These are phyloP conservation scores for Apophysomyces sp. DNA, from an alignment of 371 early-diverging fungal species.

Conservation along the genomic window DNA sequence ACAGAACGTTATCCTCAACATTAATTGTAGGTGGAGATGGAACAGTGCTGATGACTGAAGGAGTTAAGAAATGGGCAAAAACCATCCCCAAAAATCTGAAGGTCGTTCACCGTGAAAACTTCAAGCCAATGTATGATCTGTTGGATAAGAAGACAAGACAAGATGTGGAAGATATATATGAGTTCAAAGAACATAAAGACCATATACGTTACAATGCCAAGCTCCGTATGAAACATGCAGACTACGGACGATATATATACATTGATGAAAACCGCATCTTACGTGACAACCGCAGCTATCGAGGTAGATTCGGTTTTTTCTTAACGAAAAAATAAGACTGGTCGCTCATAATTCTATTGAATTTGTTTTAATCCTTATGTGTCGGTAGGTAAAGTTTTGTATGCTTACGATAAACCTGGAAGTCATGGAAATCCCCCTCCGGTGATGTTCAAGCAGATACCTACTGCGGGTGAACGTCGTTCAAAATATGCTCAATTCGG, in stretches of 20 bases:
- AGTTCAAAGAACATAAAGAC: not conserved
- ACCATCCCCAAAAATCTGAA: not conserved
- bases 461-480: not conserved
- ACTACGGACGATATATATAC: not conserved
- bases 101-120: not conserved
- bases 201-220: not conserved
- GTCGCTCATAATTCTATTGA: too few relatives aligned
- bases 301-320: too few relatives aligned
- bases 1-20: not conserved
- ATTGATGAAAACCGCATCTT: not conserved
- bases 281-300: not conserved
- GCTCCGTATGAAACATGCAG: not conserved
- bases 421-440: not conserved
- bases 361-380: not conserved
- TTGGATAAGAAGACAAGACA: not conserved
- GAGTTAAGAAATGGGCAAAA: not conserved
- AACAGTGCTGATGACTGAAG: not conserved
- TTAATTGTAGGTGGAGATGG: not conserved
- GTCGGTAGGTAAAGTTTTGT: not conserved
- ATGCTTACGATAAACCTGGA: not conserved
- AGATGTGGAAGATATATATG: not conserved
- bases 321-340: too few relatives aligned
- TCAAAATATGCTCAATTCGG: not conserved
- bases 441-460: not conserved
- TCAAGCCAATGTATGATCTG: not conserved